These are phyloP conservation scores for Cytospora leucostoma DNA, from an alignment of 2,329 filamentous ascomycete species.

Conservation along the genomic window DNA sequence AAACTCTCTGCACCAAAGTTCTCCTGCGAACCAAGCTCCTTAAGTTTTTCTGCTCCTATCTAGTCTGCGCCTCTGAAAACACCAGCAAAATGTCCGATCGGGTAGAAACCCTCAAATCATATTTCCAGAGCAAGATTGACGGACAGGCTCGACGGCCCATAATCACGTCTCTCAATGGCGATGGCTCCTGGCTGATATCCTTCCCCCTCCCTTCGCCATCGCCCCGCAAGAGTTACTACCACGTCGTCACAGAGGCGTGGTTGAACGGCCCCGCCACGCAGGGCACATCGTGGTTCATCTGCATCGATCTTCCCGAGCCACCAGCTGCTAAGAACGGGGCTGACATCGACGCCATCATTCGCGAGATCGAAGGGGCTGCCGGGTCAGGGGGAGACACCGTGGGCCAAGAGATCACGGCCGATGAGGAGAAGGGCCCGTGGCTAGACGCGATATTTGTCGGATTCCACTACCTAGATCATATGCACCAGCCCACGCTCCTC, in stretches of 20 bases:
- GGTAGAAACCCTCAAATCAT: not conserved
- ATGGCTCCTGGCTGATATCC: constrained; percentile 14
- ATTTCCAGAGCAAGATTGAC: not conserved
- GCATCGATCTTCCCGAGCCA: constrained; percentile 4
- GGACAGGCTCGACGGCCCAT: constrained; percentile 1
- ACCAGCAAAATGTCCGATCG: not conserved
- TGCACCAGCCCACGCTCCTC: constrained; percentile 23
- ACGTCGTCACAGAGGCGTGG: constrained; percentile 19
- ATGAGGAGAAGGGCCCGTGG: not conserved
- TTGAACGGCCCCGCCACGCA: constrained; percentile 6
- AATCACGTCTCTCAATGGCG: constrained; percentile 10
- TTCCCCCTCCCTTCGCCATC: not conserved
- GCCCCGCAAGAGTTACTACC: constrained; percentile 5
- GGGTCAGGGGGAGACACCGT: not conserved
- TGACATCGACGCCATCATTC: constrained; percentile 26
- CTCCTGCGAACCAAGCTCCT: not conserved
- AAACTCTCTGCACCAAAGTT: not conserved
- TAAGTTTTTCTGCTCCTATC: not conserved
- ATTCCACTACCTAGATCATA: constrained; percentile 24
- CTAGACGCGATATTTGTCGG: constrained; percentile 28
- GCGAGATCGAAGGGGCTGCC: constrained; percentile 27
- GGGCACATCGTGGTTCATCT: constrained; percentile 22
- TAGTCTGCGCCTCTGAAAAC: not conserved
- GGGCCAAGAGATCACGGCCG: not conserved
- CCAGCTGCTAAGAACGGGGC: constrained; percentile 21